Percentiles rank a stretch among this genome's conserved stretches.
phyloP scores from a whole-genome alignment of 108 stramenopile species.

The Skeletonema menzelii region DNA sequence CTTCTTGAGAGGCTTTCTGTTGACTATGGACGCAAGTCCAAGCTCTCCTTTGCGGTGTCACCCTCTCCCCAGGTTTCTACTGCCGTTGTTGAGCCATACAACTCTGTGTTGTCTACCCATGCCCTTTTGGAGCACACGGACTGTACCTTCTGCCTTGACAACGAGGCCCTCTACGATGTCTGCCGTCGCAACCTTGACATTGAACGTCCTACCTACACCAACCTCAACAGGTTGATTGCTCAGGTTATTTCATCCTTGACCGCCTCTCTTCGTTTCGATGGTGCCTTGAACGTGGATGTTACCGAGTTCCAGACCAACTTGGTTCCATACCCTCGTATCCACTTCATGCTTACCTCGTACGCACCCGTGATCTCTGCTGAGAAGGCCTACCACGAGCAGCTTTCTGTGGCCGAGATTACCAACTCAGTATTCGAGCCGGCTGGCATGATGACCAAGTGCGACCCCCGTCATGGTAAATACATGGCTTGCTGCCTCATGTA shows the following conservation, averaged over 20 bases:
- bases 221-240: slow-evolving; percentile 93
- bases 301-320: slow-evolving; percentile 98
- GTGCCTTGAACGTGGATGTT: slow-evolving; percentile 94
- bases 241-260: slow-evolving; percentile 94
- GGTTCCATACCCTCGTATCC: slow-evolving; percentile 96
- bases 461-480: slow-evolving; percentile 98
- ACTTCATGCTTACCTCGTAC: slow-evolving; percentile 95
- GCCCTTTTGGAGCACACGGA: slow-evolving; percentile 96
- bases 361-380: slow-evolving; percentile 92
- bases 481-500: slow-evolving; percentile 99
- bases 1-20: slow-evolving; percentile 97
- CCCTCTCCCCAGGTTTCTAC: slow-evolving; percentile 95
- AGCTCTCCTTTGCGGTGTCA: slow-evolving; percentile 96
- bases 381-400: slow-evolving; percentile 92
- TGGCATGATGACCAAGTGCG: slow-evolving; percentile 96
- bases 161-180: slow-evolving; percentile 94
- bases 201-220: slow-evolving; percentile 93
- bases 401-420: slow-evolving; percentile 94
- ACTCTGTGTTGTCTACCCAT: slow-evolving; percentile 95
- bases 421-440: slow-evolving; percentile 93
- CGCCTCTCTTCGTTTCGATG: slow-evolving; percentile 95
- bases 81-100: slow-evolving; percentile 97
- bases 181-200: slow-evolving; percentile 94
- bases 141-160: slow-evolving; percentile 94
- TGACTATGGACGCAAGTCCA: slow-evolving; percentile 99